These are phyloP conservation scores for Hypoxylon trugodes DNA, from an alignment of 495 filamentous ascomycete genomes.

Conservation along the genomic window DNA sequence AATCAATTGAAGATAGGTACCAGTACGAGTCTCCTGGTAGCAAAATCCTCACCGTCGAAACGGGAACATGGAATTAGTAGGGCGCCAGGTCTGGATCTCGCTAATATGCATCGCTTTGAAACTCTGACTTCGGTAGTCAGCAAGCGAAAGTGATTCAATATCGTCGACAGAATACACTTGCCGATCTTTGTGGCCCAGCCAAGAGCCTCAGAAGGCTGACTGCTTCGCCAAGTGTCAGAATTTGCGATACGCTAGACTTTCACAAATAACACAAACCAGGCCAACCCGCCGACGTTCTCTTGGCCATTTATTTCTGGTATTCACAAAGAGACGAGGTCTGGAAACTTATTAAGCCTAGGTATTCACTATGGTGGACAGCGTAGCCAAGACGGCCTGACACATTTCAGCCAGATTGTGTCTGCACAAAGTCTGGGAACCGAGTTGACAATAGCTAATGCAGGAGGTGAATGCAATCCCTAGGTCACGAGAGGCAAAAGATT, in stretches of 20 bases:
- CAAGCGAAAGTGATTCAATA: slow-evolving; percentile 9
- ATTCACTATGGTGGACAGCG: slow-evolving; percentile 2
- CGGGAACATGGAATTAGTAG: slow-evolving; percentile 14
- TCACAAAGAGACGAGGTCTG: slow-evolving; percentile 16
- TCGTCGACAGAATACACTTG: slow-evolving; percentile 28
- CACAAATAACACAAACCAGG: slow-evolving; percentile 18
- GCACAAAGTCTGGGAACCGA: slow-evolving; percentile 10
- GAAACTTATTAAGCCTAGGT: slow-evolving; percentile 1
- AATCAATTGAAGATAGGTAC: neutral
- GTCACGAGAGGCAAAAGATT: slow-evolving; percentile 42
- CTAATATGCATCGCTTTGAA: slow-evolving; percentile 9
- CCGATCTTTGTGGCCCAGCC: slow-evolving; percentile 36
- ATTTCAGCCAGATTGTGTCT: slow-evolving; percentile 36
- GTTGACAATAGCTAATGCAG: slow-evolving; percentile 33
- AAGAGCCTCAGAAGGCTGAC: slow-evolving; percentile 45
- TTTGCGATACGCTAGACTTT: slow-evolving; percentile 28
- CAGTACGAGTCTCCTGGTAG: slow-evolving; percentile 2
- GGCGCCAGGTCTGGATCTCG: slow-evolving; percentile 27
- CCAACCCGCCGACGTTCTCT: slow-evolving; percentile 7
- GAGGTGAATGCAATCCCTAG: slow-evolving; percentile 29
- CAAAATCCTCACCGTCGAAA: slow-evolving; percentile 3
- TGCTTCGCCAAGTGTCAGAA: slow-evolving; percentile 37
- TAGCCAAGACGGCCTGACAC: slow-evolving; percentile 38
- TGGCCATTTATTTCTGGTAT: slow-evolving; percentile 25
- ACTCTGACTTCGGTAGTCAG: slow-evolving; percentile 33